Conservation (phyloP, 208 protist species). For the Trypanosoma scelopori region DNA sequence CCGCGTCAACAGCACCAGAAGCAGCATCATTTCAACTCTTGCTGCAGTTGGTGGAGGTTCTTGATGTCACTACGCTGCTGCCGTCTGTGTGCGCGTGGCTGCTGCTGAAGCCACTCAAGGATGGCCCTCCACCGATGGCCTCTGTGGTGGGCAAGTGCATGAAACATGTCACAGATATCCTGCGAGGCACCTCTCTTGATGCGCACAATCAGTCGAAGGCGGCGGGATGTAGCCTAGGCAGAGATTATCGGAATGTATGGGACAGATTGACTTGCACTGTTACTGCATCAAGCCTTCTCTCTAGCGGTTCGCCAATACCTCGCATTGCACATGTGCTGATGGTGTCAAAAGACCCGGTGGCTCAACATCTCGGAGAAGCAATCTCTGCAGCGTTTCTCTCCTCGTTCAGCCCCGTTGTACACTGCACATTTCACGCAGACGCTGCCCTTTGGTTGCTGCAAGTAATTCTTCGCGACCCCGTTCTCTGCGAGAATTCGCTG, state of each 20-base stretch:
- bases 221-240: background rate
- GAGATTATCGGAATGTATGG: background rate
- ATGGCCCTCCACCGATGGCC: slow-evolving; percentile 26
- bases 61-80: slow-evolving; percentile 21
- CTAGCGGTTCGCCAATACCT: slow-evolving; percentile 27
- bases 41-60: slow-evolving; percentile 22
- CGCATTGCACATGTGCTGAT: slow-evolving; percentile 28
- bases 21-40: slow-evolving; percentile 16
- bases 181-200: slow-evolving; percentile 33
- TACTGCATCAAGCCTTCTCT: slow-evolving; percentile 25
- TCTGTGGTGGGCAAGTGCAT: slow-evolving; percentile 19
- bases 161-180: slow-evolving; percentile 24
- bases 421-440: slow-evolving; percentile 30
- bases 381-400: slow-evolving; percentile 43
- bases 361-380: slow-evolving; percentile 33
- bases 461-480: slow-evolving; percentile 43
- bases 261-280: background rate
- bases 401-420: slow-evolving; percentile 27
- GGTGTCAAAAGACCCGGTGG: slow-evolving; percentile 24
- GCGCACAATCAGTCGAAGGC: slow-evolving; percentile 29
- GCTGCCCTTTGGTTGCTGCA: slow-evolving; percentile 48
- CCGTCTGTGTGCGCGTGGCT: slow-evolving; percentile 32
- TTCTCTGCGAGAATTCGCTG: slow-evolving; percentile 12
- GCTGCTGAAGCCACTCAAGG: slow-evolving; percentile 14
- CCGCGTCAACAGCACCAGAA: too few relatives aligned